Base-by-base conservation (phyloP, 306 rosid genomes). In the Prosopis cineraria region DNA sequence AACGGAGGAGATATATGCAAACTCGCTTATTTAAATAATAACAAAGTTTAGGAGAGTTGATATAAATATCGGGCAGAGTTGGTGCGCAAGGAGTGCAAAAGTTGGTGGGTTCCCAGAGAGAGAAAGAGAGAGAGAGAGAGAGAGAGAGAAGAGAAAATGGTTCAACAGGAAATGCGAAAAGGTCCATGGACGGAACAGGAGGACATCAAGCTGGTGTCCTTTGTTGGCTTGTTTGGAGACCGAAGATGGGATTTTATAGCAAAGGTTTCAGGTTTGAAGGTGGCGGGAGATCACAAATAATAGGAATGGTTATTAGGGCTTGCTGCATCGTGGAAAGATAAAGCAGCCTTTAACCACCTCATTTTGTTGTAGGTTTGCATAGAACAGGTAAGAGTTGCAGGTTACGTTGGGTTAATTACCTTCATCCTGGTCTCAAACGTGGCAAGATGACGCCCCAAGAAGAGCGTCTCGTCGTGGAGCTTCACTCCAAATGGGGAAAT, bases 181-280 rank as follows among this genome's bases (percentile, higher is more conserved):
- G 99, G 99, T 41, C 96, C 99, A 14, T 96, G 99, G 99, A 93
- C 99, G 53, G 96, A 91, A 78, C 88, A 88, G 39, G 99, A 96
- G 60, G 99, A 96, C 84, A 73, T 85, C 62, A 91, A 93, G 74
- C 66, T 93, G 76, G 86, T 85, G 20, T 84, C 88, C 83, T 96
- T 84, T 82, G 98, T 93, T 17, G 88, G 90, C 25, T 37, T 96
- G 59, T 93, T 91, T 59, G 99, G 99, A 40, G 99, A 93, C 60
- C 94, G 99, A 62, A 91, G 96, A 79, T 96, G 99, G 99, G 99
- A 96, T 74, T 93, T 87, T 83, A 89, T 96, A 75, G 97, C 99
- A 0, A 90, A 86, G 81, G 96, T 93, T 60, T 93, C 99, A 96
- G 99, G 99, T 96, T 96, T 96, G 99, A 91, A 88, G 99, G 98